Evolutionary conservation across 768 basidiomycete genomes (phyloP).

Genomic region (Rhodotorula babjevae): DNA sequence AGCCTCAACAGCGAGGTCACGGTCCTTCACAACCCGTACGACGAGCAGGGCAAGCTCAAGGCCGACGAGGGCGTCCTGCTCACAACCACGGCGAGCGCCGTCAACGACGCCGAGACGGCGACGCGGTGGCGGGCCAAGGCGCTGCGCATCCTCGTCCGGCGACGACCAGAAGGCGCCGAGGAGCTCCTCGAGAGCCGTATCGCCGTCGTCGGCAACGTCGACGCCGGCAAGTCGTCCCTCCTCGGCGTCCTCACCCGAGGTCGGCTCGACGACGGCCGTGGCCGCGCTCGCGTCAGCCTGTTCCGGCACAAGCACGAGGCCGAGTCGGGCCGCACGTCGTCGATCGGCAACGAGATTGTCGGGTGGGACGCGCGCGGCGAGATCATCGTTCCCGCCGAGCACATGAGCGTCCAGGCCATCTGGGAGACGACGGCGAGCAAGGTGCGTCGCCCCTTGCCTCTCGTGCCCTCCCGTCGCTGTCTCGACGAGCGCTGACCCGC

Average conservation of each 20-base stretch:
- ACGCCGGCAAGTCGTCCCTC: constrained; percentile 43
- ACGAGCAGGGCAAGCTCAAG: background rate
- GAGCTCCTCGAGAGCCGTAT: constrained; percentile 71
- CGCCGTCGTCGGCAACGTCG: constrained; percentile 89
- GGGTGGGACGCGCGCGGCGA: constrained; percentile 31
- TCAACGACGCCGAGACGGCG: constrained; percentile 21
- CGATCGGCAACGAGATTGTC: constrained; percentile 89
- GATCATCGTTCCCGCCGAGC: constrained; percentile 36
- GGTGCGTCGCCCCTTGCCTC: constrained; percentile 52
- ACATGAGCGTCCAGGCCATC: constrained; percentile 67
- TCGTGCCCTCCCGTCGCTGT: too few relatives aligned
- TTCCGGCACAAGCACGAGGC: constrained; percentile 98
- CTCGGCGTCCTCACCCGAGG: constrained; percentile 77
- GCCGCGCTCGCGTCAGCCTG: constrained; percentile 63
- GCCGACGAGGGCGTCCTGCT: constrained; percentile 1
- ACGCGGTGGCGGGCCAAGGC: constrained; percentile 23
- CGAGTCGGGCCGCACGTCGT: constrained; percentile 81
- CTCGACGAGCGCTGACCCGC: too few relatives aligned
- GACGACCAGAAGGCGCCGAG: constrained; percentile 31
- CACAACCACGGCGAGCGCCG: constrained; percentile 18
- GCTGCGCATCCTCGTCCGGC: constrained; percentile 24
- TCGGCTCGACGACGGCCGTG: constrained; percentile 47
- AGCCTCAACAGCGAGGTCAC: constrained; percentile 43
- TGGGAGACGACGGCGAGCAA: constrained; percentile 93
- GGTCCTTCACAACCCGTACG: constrained; percentile 43